Percentiles rank a stretch among this genome's conserved stretches.
phyloP scores from a whole-genome alignment of 2,329 filamentous ascomycete genomes.

The Akanthomyces uredinophilus region DNA sequence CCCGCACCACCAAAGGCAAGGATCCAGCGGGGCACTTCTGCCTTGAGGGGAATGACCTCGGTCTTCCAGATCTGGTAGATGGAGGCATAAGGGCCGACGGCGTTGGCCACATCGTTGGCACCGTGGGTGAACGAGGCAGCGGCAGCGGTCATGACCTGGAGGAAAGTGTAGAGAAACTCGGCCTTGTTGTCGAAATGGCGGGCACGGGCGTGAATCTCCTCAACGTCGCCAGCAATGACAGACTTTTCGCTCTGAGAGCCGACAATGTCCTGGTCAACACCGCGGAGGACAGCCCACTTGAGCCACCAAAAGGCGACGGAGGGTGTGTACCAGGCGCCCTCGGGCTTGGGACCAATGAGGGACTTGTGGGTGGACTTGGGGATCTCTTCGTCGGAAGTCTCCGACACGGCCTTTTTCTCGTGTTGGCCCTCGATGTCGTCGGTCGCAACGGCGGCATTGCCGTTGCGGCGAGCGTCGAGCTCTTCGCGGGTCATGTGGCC shows the following conservation, averaged over 20 bases:
- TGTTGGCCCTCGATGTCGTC: constrained; percentile 22
- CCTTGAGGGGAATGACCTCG: constrained; percentile 39
- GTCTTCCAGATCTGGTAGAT: constrained; percentile 57
- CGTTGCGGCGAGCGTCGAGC: constrained; percentile 38
- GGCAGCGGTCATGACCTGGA: constrained; percentile 55
- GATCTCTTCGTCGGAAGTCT: constrained; percentile 29
- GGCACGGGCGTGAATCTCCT: constrained; percentile 51
- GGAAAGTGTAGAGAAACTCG: constrained; percentile 57
- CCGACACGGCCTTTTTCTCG: constrained; percentile 24
- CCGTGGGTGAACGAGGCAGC: constrained; percentile 62
- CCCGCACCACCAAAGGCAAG: constrained; percentile 47
- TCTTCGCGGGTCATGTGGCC: constrained; percentile 51
- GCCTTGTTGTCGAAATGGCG: constrained; percentile 56
- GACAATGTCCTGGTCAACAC: constrained; percentile 40
- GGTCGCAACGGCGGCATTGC: constrained; percentile 17
- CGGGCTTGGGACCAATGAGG: constrained; percentile 35
- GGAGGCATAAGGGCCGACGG: constrained; percentile 58
- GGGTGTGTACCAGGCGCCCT: constrained; percentile 38
- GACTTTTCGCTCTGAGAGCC: constrained; percentile 30
- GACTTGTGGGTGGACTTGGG: constrained; percentile 28
- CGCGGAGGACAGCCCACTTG: constrained; percentile 43
- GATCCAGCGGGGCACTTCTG: constrained; percentile 55
- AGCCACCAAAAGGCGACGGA: constrained; percentile 39
- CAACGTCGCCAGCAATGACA: constrained; percentile 47
- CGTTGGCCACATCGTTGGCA: constrained; percentile 61